Percentiles rank a stretch among this genome's conserved stretches.
Conservation (phyloP, 495 filamentous ascomycete species). For the Melanomma pulvis-pyrius region DNA sequence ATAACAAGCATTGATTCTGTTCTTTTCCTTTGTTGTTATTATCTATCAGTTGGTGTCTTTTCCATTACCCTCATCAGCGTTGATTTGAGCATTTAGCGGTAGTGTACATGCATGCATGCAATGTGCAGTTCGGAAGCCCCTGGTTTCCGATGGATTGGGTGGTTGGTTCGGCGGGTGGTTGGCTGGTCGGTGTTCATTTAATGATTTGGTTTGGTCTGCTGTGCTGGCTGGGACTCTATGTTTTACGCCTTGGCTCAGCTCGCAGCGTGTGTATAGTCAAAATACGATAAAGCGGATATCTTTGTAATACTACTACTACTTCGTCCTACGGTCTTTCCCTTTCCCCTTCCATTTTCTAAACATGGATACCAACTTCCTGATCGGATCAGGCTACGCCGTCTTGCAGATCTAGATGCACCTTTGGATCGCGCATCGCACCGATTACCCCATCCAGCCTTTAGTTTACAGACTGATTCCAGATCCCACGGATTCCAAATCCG, state of each 20-base stretch:
- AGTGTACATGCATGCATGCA: background rate
- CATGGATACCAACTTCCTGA: background rate
- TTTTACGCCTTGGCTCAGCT: background rate
- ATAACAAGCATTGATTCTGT: background rate
- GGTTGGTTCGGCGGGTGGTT: background rate
- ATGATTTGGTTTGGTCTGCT: background rate
- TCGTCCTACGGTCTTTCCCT: background rate
- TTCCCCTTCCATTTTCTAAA: background rate
- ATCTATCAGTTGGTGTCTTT: background rate
- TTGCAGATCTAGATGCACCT: background rate
- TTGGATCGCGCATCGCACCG: no score
- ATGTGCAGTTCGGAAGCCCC: background rate
- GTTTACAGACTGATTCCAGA: no score
- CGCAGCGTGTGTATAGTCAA: background rate
- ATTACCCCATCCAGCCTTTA: no score
- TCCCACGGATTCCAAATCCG: background rate
- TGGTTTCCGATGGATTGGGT: background rate
- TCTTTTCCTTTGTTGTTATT: background rate
- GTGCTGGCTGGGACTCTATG: background rate
- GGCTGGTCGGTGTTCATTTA: background rate
- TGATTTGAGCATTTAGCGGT: conserved; percentile 9
- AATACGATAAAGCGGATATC: background rate
- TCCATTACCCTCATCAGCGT: conserved; percentile 6
- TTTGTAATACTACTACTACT: background rate
- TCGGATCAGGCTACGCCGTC: background rate